Base-by-base conservation (phyloP, 331 rosid species). In the Rhamnella rubrinervis region DNA sequence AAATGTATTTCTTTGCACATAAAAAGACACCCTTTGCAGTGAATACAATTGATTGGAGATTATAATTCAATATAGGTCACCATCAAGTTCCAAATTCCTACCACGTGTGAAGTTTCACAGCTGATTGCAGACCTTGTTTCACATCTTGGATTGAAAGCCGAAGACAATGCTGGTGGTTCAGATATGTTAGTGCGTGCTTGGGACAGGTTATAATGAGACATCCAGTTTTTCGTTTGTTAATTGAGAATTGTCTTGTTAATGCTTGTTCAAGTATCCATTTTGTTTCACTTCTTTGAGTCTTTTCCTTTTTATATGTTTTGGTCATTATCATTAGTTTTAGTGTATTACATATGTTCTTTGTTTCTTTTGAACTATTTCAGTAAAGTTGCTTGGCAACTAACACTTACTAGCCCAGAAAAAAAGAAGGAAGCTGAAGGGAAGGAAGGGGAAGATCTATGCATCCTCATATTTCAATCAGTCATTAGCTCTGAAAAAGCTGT, bases 381-480 rank as follows among this genome's bases (percentile, higher is more conserved):
- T 77, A 63, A 91, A 53, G 86, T 87, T 77, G 93, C 97, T 65
- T 93, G 98, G 97, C 96, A 93, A 72, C 77, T 90, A 37, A 75
- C 84, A 75, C 90, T 90, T 68, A 70, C 84, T 66, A 83, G 8
- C 71, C 88, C 90, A 23, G 75, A 80, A 53, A 75, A 74, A 71
- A 68, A 71, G 65, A 81, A 68, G 31, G 75, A 82, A 75, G 73
- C 69, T 74, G 85, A 65, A 62, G 85, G 71, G 75, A 70, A 73
- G 17, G 60, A 57, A 57, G 85, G 37, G n/a, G 65, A 76, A 35
- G 96, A 80, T 79, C 74, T 88, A 57, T 80, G 86, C 35, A 63
- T 93, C 62, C 82, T 88, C 65, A 69, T 93, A 60, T 93, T 85
- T 74, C 86, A 81, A 71, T 87, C 97, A 71, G 85, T 80, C 67